Evolutionary conservation across 176 grass and related monocot species (phyloP), one percentile per base, ranked within the genome.

Genomic region (Paspalum vaginatum): DNA sequence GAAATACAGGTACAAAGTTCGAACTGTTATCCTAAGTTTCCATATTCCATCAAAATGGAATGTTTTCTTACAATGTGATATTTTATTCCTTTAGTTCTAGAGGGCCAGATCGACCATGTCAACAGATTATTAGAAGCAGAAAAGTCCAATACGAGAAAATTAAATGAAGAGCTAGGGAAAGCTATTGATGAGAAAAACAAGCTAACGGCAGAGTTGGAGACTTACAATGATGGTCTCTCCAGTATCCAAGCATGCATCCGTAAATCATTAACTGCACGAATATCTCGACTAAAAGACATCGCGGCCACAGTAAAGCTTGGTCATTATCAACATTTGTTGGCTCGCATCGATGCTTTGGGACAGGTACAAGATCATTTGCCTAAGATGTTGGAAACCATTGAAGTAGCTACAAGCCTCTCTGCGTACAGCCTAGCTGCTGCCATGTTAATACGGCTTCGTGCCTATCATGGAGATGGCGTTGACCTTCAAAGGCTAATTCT

Each of bases 401-500:
- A 77, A 20, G 45, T 61, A 47, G 56, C 57, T 9, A 46, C 57
- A 61, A 77, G 41, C 24, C 56, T 77, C 5, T 77, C 56, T 61
- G 74, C 57, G 2, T 77, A 77, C 57, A 61, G 74, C 8, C 22
- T 43, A 8, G 74, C 42, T 20, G 57, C 57, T 11, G 44, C 74
- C 56, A 62, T 62, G 22, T 43, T 77, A 25, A 45, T 61, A 32
- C 6, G 42, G 57, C 24, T 77, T 20, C 24, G 22, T 77, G 74
- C 74, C 9, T 76, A 27, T 61, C 74, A 77, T 48, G 57, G 74
- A 47, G 74, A 77, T 9, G 17, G 37, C 22, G 47, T 61, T 2
- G 24, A 62, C 37, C 57, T 77, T 77, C 24, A 77, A 48, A 77
- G 57, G 74, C 74, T 77, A 37, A 10, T 77, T 48, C 58, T 48